Percentiles rank a stretch among this genome's conserved stretches.
Conservation (phyloP, 768 basidiomycete genomes). For the Tubosaeta brunneosetosa region DNA sequence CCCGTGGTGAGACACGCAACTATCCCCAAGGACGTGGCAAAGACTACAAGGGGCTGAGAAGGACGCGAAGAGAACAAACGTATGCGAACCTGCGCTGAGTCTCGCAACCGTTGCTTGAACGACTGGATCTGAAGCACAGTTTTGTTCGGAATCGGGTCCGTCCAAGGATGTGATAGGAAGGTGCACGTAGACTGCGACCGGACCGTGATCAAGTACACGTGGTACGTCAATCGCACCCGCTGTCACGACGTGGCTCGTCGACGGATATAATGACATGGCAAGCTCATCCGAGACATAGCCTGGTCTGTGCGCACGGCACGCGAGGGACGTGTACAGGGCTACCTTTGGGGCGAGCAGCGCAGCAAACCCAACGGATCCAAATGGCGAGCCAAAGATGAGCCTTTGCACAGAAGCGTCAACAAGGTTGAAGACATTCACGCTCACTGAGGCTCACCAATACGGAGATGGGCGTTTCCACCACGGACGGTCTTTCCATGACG, state of each 20-base stretch:
- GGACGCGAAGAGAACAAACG: not conserved
- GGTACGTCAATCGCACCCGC: not conserved
- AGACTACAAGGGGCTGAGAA: conserved; percentile 38
- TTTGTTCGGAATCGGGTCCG: conserved; percentile 11
- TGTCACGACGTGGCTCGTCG: not conserved
- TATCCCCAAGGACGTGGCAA: conserved; percentile 62
- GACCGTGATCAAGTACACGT: not conserved
- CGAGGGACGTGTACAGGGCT: conserved; percentile 70
- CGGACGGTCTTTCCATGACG: conserved; percentile 36
- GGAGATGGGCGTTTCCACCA: conserved; percentile 79
- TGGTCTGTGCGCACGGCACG: conserved; percentile 63
- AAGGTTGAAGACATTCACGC: not conserved
- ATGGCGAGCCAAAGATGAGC: conserved; percentile 51
- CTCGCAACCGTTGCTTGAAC: conserved; percentile 71
- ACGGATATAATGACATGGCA: not conserved
- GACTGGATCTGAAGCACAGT: conserved; percentile 64
- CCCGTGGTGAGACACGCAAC: conserved; percentile 74
- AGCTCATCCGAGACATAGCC: conserved; percentile 33
- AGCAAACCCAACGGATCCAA: conserved; percentile 51
- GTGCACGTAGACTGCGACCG: not conserved
- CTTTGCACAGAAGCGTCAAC: conserved; percentile 34
- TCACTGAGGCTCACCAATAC: conserved; percentile 49
- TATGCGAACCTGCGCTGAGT: conserved; percentile 52
- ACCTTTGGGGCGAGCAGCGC: conserved; percentile 65
- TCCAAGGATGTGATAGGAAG: conserved; percentile 2